These are phyloP conservation scores for Dryadomyces quercus-mongolicae DNA, from an alignment of 2,329 filamentous ascomycete species.

Conservation along the genomic window DNA sequence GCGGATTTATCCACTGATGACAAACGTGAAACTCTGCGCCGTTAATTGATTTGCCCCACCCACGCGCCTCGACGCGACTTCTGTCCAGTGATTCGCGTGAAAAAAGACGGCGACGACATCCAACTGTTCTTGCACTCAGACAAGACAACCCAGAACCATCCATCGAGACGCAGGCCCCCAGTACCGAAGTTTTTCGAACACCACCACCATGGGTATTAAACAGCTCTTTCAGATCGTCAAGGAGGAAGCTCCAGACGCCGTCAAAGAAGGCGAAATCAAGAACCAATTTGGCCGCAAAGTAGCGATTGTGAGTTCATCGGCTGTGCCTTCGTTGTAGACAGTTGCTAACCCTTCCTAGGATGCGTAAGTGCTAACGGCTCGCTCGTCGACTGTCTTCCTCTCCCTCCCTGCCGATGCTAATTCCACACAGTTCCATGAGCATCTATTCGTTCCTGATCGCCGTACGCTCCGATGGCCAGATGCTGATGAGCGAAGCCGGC, in stretches of 20 bases:
- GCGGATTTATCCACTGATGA: neutral
- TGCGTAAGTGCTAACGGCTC: slow-evolving; percentile 7
- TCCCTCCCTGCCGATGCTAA: neutral
- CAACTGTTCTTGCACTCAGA: neutral
- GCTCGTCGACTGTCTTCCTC: neutral
- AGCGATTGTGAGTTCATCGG: slow-evolving; percentile 59
- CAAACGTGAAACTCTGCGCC: neutral
- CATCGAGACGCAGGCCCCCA: neutral
- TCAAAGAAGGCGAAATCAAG: slow-evolving; percentile 97
- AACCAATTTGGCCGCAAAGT: slow-evolving; percentile 98
- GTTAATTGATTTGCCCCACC: neutral
- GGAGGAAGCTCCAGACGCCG: slow-evolving; percentile 86
- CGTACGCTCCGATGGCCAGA: slow-evolving; percentile 90
- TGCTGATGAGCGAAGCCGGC: slow-evolving; percentile 87
- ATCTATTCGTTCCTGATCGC: slow-evolving; percentile 98
- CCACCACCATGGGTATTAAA: slow-evolving; percentile 49
- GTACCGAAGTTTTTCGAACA: neutral
- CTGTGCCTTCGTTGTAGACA: too few species aligned
- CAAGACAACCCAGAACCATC: neutral
- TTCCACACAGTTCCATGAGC: slow-evolving; percentile 69
- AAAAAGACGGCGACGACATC: neutral
- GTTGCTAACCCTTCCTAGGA: slow-evolving; percentile 1
- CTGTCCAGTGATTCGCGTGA: neutral
- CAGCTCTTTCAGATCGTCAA: slow-evolving; percentile 72
- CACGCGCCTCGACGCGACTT: slow-evolving; percentile 1